Percentiles rank a stretch among this genome's conserved stretches.
Evolutionary conservation across 371 early-diverging fungal species (phyloP).

Genomic region (Apophysomyces variabilis): DNA sequence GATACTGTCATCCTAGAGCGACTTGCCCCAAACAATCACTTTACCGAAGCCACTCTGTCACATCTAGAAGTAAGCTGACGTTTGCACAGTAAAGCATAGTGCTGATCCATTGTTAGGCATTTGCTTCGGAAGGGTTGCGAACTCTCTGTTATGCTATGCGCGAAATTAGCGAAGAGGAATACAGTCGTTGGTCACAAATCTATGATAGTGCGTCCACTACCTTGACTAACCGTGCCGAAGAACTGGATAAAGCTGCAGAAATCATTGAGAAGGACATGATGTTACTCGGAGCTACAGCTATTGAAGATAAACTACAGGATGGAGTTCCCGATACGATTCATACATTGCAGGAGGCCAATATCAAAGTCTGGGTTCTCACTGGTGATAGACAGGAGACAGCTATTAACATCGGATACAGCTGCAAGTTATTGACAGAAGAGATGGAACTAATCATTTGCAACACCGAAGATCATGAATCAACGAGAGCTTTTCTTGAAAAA

Average conservation of each 20-base stretch:
- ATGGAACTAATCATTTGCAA: constrained; percentile 82
- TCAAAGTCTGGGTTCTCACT: constrained; percentile 97
- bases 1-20: constrained; percentile 98
- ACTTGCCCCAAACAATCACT: constrained; percentile 73
- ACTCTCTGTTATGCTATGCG: constrained; percentile 94
- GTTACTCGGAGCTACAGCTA: constrained; percentile 96
- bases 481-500: constrained; percentile 71
- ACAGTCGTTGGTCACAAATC: constrained; percentile 76
- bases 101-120: constrained; percentile 53
- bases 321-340: constrained; percentile 97
- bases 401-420: constrained; percentile 91
- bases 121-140: constrained; percentile 90
- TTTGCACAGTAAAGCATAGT: not conserved
- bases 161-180: constrained; percentile 86
- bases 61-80: constrained; percentile 68
- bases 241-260: constrained; percentile 90
- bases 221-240: constrained; percentile 84
- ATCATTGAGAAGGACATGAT: constrained; percentile 90
- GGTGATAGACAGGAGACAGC: constrained; percentile 95
- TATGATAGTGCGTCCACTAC: constrained; percentile 91
- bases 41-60: constrained; percentile 72
- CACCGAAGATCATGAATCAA: constrained; percentile 70
- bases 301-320: constrained; percentile 99
- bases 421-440: constrained; percentile 84
- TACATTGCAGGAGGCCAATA: constrained; percentile 91